phyloP scores from a whole-genome alignment of 345 rosid genomes.

The Rhizophora apiculata region DNA sequence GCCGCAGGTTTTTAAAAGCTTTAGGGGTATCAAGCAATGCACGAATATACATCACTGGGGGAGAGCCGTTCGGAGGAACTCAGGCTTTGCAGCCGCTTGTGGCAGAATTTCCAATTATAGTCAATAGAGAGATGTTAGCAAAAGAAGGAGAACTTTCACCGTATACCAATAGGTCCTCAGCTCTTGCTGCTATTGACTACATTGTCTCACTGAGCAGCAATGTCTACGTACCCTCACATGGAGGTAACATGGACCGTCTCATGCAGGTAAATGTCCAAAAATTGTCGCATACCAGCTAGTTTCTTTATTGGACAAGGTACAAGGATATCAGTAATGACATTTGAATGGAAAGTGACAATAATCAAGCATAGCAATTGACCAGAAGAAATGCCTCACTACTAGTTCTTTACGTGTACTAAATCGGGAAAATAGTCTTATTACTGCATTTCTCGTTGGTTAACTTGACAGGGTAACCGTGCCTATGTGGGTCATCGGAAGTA shows the following conservation, averaged over 20 bases:
- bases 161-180: constrained; percentile 51
- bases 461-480: constrained; percentile 61
- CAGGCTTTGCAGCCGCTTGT: constrained; percentile 55
- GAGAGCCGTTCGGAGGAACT: constrained; percentile 67
- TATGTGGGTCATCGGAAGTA: constrained; percentile 69
- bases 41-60: constrained; percentile 62
- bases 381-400: too few species aligned
- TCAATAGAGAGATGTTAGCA: constrained; percentile 56
- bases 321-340: too few species aligned
- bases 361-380: too few species aligned
- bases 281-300: not conserved
- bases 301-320: not conserved
- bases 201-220: constrained; percentile 65
- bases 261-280: constrained; percentile 43
- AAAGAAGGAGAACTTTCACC: constrained; percentile 55
- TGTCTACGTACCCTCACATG: constrained; percentile 76
- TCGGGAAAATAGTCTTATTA: not conserved
- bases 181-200: constrained; percentile 71
- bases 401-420: too few species aligned
- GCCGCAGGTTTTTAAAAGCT: constrained; percentile 56
- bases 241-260: constrained; percentile 80
- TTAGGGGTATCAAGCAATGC: constrained; percentile 60
- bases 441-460: not conserved
- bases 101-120: constrained; percentile 48
- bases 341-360: too few species aligned